A percentile compares a stretch with the other conserved stretches of the same genome.
Evolutionary conservation across 2,329 filamentous ascomycete species (phyloP).

Genomic region (Sphaceloma murrayae): DNA sequence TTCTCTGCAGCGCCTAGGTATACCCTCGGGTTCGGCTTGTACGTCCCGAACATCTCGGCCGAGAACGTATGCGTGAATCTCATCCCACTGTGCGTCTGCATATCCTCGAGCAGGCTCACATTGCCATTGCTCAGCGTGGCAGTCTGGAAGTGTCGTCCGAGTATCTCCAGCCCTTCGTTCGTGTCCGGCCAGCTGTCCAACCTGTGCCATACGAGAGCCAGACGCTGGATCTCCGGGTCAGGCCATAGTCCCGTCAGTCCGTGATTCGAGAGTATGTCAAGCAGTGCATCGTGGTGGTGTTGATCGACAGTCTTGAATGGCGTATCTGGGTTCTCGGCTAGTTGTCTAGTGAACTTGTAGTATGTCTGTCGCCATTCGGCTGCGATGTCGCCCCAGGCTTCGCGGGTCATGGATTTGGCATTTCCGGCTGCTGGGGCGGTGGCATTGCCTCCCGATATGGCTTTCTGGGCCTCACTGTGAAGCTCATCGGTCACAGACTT

Average conservation of each 20-base stretch:
- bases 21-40: conserved; percentile 60
- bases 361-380: conserved; percentile 58
- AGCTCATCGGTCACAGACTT: conserved; percentile 54
- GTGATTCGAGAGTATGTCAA: conserved; percentile 47
- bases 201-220: conserved; percentile 60
- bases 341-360: conserved; percentile 41
- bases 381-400: conserved; percentile 56
- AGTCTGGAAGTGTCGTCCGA: conserved; percentile 48
- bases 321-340: conserved; percentile 37
- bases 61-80: conserved; percentile 55
- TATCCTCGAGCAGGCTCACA: conserved; percentile 53
- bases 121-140: conserved; percentile 71
- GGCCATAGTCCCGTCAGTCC: conserved; percentile 44
- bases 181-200: conserved; percentile 62
- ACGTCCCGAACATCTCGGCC: conserved; percentile 60
- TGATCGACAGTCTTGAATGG: conserved; percentile 62
- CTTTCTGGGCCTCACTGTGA: conserved; percentile 37
- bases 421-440: conserved; percentile 40
- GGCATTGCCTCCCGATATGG: conserved; percentile 38
- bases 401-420: conserved; percentile 42
- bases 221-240: conserved; percentile 29
- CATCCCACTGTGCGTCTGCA: conserved; percentile 49
- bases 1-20: conserved; percentile 58
- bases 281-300: conserved; percentile 57
- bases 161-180: conserved; percentile 43